These are phyloP conservation scores for Alectoria sarmentosa DNA, from an alignment of 495 filamentous ascomycete species.

Conservation along the genomic window DNA sequence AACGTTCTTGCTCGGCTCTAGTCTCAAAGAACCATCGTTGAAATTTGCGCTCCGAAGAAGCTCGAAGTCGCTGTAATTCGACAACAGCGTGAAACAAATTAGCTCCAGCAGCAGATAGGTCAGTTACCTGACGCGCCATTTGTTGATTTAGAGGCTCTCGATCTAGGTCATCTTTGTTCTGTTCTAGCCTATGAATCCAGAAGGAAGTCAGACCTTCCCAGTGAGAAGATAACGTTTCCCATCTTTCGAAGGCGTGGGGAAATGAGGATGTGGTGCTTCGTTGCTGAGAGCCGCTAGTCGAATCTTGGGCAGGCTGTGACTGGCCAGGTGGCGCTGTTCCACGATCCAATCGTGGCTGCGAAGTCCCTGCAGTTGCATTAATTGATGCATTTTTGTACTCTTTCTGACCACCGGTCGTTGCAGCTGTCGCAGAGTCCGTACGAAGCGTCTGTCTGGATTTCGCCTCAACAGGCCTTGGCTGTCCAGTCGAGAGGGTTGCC, in stretches of 20 bases:
- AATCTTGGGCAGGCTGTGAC: conserved; percentile 29
- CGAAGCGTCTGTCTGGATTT: conserved; percentile 21
- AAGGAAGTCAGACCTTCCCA: conserved; percentile 97
- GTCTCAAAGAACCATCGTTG: conserved; percentile 99
- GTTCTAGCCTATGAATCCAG: conserved; percentile 89
- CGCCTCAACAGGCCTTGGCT: conserved; percentile 29
- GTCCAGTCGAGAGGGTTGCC: conserved; percentile 27
- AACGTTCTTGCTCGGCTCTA: conserved; percentile 75
- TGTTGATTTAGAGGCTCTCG: conserved; percentile 78
- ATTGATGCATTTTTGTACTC: conserved; percentile 16
- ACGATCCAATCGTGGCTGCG: conserved; percentile 9
- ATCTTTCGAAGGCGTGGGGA: conserved; percentile 95
- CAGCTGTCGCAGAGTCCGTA: conserved; percentile 22
- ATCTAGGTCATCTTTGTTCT: conserved; percentile 77
- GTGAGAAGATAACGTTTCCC: conserved; percentile 93
- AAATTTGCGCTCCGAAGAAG: conserved; percentile 94
- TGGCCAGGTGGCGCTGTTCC: conserved; percentile 14
- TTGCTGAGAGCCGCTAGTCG: conserved; percentile 32
- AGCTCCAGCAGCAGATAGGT: conserved; percentile 90
- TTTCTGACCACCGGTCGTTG: conserved; percentile 7
- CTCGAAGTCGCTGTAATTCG: conserved; percentile 89
- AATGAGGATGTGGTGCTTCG: conserved; percentile 52
- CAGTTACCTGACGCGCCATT: conserved; percentile 87
- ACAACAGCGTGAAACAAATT: conserved; percentile 98
- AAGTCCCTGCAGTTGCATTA: conserved; percentile 13